Percentiles rank a stretch among this genome's conserved stretches.
Evolutionary conservation across 768 basidiomycete species (phyloP).

Genomic region (Tylopilus balloui): DNA sequence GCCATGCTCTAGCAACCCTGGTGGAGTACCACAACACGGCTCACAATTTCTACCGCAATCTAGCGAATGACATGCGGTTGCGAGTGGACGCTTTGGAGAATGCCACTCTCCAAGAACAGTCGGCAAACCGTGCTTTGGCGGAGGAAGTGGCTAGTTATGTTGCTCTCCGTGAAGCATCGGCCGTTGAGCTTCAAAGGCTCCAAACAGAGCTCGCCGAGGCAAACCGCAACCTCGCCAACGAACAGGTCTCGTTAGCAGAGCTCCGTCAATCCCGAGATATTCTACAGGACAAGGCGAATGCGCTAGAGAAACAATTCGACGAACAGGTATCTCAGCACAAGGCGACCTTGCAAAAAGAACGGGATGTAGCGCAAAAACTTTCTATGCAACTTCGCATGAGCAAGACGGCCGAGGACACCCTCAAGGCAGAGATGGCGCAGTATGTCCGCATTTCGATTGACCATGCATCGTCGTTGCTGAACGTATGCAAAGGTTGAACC

Average conservation of each 20-base stretch:
- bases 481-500: slow-evolving; percentile 32
- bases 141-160: slow-evolving; percentile 40
- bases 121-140: slow-evolving; percentile 17
- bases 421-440: slow-evolving; percentile 67
- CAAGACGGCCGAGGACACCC: slow-evolving; percentile 61
- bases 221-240: slow-evolving; percentile 17
- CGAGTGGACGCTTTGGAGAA: slow-evolving; percentile 10
- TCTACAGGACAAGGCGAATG: slow-evolving; percentile 27
- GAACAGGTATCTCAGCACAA: slow-evolving; percentile 35
- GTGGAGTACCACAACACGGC: slow-evolving; percentile 20
- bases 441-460: slow-evolving; percentile 33
- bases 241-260: slow-evolving; percentile 20
- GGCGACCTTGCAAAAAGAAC: slow-evolving; percentile 42
- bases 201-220: slow-evolving; percentile 34
- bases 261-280: slow-evolving; percentile 18
- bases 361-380: slow-evolving; percentile 44
- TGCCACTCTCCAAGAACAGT: slow-evolving; percentile 12
- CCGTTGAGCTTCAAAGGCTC: slow-evolving; percentile 37
- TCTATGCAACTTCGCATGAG: slow-evolving; percentile 48
- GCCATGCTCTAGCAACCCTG: slow-evolving; percentile 6
- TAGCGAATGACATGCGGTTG: slow-evolving; percentile 33
- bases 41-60: slow-evolving; percentile 36
- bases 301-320: slow-evolving; percentile 25
- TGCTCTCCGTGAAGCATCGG: slow-evolving; percentile 40
- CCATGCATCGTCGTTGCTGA: not conserved